Evolutionary conservation across 2,329 filamentous ascomycete genomes (phyloP).

Genomic region (Diaporthe longicolla): DNA sequence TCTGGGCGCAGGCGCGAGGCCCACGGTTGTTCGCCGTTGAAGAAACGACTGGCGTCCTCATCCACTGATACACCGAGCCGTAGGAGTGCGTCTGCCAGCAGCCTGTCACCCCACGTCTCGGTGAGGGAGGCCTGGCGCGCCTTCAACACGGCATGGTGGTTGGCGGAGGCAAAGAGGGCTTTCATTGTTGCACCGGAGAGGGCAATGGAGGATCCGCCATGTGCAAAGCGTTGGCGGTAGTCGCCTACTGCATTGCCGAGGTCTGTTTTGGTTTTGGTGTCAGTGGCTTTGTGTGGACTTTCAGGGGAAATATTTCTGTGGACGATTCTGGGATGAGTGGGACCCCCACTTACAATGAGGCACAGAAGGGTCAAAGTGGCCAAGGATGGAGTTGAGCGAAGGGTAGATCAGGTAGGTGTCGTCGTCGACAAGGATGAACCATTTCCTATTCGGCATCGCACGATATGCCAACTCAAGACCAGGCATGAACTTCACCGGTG

Average conservation of each 20-base stretch:
- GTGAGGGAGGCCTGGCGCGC: conserved; percentile 64
- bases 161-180: conserved; percentile 58
- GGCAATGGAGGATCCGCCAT: conserved; percentile 68
- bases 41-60: conserved; percentile 66
- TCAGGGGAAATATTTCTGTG: background rate
- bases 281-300: background rate
- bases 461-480: conserved; percentile 67
- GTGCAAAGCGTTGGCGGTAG: conserved; percentile 68
- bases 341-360: conserved; percentile 53
- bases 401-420: conserved; percentile 68
- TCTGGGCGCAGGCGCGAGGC: conserved; percentile 64
- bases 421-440: conserved; percentile 71
- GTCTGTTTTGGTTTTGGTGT: conserved; percentile 46
- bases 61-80: conserved; percentile 68
- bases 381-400: conserved; percentile 62
- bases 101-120: conserved; percentile 67
- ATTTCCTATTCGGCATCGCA: conserved; percentile 67
- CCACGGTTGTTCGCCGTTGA: conserved; percentile 68
- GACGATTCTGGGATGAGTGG: background rate
- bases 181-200: conserved; percentile 65
- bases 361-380: conserved; percentile 61
- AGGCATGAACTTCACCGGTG: conserved; percentile 63
- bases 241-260: conserved; percentile 71
- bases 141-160: conserved; percentile 55
- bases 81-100: conserved; percentile 68